These are phyloP conservation scores for Tylopilus sp. DNA, from an alignment of 768 basidiomycete genomes.

Conservation along the genomic window DNA sequence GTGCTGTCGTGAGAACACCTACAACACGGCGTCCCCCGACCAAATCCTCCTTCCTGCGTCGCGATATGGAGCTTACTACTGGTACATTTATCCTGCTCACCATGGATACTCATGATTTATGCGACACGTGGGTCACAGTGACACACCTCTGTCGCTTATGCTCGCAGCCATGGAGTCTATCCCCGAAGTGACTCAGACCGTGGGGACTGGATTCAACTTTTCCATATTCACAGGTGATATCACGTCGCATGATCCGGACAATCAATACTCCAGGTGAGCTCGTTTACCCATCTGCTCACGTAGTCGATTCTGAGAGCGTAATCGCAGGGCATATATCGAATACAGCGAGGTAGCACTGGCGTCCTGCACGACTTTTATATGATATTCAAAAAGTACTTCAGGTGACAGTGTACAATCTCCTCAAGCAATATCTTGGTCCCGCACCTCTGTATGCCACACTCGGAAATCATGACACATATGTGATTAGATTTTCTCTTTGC, in stretches of 20 bases:
- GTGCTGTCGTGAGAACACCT: slow-evolving; percentile 57
- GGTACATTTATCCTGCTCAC: background rate
- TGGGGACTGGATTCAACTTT: slow-evolving; percentile 58
- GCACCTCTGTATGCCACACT: slow-evolving; percentile 66
- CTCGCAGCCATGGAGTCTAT: slow-evolving; percentile 61
- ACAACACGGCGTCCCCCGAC: slow-evolving; percentile 47
- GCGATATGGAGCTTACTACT: slow-evolving; percentile 49
- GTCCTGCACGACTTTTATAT: background rate
- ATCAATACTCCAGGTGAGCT: slow-evolving; percentile 55
- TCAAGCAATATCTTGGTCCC: slow-evolving; percentile 53
- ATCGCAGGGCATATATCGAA: slow-evolving; percentile 48
- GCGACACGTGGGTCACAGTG: slow-evolving; percentile 33
- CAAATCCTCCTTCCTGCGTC: slow-evolving; percentile 52
- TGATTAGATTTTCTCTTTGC: slow-evolving; percentile 17
- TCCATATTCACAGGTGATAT: slow-evolving; percentile 71
- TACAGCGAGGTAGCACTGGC: slow-evolving; percentile 50
- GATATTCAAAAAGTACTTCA: slow-evolving; percentile 19
- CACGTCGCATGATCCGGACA: slow-evolving; percentile 67
- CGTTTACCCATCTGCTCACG: background rate
- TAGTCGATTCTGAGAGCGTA: background rate
- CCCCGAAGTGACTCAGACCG: slow-evolving; percentile 59
- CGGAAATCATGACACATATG: slow-evolving; percentile 75
- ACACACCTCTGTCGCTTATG: slow-evolving; percentile 56
- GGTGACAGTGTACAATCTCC: slow-evolving; percentile 59
- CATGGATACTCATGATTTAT: background rate